Conservation (phyloP, 176 grass and related monocot genomes). For the Avena insularis region DNA sequence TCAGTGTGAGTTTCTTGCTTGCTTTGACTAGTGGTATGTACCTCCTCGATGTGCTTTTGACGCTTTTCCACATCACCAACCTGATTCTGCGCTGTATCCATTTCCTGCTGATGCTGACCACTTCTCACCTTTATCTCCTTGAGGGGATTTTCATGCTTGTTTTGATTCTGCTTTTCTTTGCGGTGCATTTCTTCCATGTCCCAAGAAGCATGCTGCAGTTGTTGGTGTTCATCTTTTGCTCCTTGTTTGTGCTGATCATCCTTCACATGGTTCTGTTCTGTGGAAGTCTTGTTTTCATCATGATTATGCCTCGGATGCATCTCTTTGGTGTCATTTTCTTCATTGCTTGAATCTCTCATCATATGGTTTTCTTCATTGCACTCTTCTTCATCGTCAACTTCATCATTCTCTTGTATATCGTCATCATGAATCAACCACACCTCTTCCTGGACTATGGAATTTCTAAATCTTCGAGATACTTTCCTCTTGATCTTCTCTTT, state of each 20-base stretch:
- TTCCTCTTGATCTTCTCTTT: constrained; percentile 73
- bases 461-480: constrained; percentile 53
- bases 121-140: constrained; percentile 39
- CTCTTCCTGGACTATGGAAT: constrained; percentile 61
- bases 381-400: neutral
- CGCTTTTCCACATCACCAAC: constrained; percentile 6
- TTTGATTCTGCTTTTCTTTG: constrained; percentile 10
- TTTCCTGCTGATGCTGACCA: constrained; percentile 38
- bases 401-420: constrained; percentile 24
- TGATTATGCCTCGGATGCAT: neutral
- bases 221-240: neutral
- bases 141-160: constrained; percentile 18
- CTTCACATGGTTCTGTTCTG: neutral
- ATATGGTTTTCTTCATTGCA: neutral
- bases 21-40: neutral
- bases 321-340: constrained; percentile 19
- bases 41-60: constrained; percentile 43
- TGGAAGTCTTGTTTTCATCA: neutral
- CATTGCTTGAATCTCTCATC: neutral
- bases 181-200: constrained; percentile 20
- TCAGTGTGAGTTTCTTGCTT: constrained; percentile 30
- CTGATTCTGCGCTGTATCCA: neutral
- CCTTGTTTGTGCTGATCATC: neutral
- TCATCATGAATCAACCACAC: constrained; percentile 50
- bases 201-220: neutral